Percentiles rank a stretch among this genome's conserved stretches.
These are phyloP conservation scores for Lippia alba DNA, from an alignment of 305 asterid species.

Conservation along the genomic window DNA sequence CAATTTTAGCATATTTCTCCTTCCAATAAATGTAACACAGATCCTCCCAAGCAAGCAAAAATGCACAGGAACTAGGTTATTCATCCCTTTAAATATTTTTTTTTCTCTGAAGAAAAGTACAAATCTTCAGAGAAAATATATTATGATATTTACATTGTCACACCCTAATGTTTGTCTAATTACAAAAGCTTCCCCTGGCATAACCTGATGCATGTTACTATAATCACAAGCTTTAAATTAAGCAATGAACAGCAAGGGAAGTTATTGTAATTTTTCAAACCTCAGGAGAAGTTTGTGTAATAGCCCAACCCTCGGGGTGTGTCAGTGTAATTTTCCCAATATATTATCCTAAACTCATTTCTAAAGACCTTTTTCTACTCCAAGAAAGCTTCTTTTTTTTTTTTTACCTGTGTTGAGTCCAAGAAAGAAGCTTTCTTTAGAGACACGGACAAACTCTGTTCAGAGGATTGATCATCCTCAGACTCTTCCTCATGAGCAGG, in stretches of 20 bases:
- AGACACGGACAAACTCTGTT: slow-evolving; percentile 38
- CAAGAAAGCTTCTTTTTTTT: slow-evolving; percentile 15
- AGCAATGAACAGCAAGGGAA: too few relatives aligned
- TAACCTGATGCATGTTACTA: too few relatives aligned
- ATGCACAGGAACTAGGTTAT: slow-evolving; percentile 5
- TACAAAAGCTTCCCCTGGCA: too few relatives aligned
- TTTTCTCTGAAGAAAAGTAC: not conserved
- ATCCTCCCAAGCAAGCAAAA: slow-evolving; percentile 11
- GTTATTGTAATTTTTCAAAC: too few relatives aligned
- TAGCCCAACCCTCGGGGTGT: too few relatives aligned
- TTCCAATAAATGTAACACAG: slow-evolving; percentile 6
- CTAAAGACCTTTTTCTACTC: not conserved
- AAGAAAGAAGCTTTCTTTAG: slow-evolving; percentile 42
- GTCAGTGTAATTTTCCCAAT: too few relatives aligned
- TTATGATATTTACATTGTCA: too few relatives aligned
- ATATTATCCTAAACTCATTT: too few relatives aligned
- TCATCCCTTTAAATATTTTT: not conserved
- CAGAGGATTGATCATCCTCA: slow-evolving; percentile 64
- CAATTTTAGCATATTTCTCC: not conserved
- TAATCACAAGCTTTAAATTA: too few relatives aligned
- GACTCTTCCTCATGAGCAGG: slow-evolving; percentile 76
- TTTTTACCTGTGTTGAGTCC: slow-evolving; percentile 40
- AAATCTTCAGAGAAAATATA: not conserved
- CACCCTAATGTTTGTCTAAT: too few relatives aligned
- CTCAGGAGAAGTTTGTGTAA: too few relatives aligned